Base-by-base conservation (phyloP, 169 alveolate genomes). In the Plasmodium chabaudi region DNA sequence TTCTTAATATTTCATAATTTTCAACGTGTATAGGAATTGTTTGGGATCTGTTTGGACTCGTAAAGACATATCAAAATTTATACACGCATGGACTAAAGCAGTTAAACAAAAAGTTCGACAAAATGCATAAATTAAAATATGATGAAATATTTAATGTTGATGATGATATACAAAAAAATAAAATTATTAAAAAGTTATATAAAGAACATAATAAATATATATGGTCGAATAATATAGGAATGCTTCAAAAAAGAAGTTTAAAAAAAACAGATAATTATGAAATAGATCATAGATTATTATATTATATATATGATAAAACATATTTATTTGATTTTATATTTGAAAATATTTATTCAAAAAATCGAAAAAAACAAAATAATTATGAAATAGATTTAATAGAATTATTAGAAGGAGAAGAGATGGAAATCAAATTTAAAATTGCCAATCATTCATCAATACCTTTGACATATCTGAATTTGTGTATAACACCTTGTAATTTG, bases 31-130 rank as follows among this genome's bases (percentile, higher is more conserved):
- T 19, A 77, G 88, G 88, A n/a, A 61, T 77, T 17, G 53, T 42
- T 56, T 77, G 88, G 88, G 68, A 63, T 46, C 75, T 77, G 1
- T 77, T 77, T 46, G 88, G 88, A 7, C 68, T 77, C 51, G 88
- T 77, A 9, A 77, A 77, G 47, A 56, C 51, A 2, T 68, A 77
- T 46, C 88, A 77, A 46, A 77, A 47, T n/a, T 77, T 77, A 21
- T 77, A 46, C 70, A 23, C 61, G 0, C 70, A 77, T 10, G 88
- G 88, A 12, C 25, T 77, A 49, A 77, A 64, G 23, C 63, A 49
- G 34, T 5, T 77, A 34, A 63, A 39, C 13, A 77, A 77, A 77
- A 77, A 25, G 49, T 77, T 63, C 60, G 75, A 77, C 13, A 27
- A 42, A 17, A 46, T 77, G 12, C 88, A 77, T 46, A 27, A 55